phyloP scores from a whole-genome alignment of 2,329 filamentous ascomycete genomes.

The Talaromyces sp. region DNA sequence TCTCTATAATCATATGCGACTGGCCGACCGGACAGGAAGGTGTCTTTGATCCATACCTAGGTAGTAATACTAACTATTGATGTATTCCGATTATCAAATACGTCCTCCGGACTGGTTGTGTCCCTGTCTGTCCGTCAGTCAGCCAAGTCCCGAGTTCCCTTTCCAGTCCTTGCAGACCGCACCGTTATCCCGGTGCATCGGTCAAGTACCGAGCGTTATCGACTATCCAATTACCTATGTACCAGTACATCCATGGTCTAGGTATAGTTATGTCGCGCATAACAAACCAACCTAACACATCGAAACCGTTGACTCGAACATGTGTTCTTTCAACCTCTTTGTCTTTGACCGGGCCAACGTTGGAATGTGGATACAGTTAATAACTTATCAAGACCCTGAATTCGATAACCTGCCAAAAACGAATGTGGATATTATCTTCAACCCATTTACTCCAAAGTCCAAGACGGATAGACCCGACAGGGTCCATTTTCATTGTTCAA shows the following conservation, averaged over 20 bases:
- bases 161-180: slow-evolving; percentile 9
- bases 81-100: neutral
- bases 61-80: too few relatives aligned
- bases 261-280: neutral
- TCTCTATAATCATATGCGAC: neutral
- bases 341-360: neutral
- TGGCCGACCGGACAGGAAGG: neutral
- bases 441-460: too few relatives aligned
- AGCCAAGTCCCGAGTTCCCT: neutral
- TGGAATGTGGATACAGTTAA: neutral
- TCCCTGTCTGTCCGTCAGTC: neutral
- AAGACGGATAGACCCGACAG: neutral
- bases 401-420: neutral
- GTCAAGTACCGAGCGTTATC: neutral
- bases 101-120: neutral
- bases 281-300: neutral
- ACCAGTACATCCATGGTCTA: too few relatives aligned
- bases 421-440: neutral
- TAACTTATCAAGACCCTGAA: neutral
- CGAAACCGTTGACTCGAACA: neutral
- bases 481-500: neutral
- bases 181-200: slow-evolving; percentile 1
- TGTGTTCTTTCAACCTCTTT: neutral
- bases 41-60: too few relatives aligned
- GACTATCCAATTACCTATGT: neutral